phyloP scores from a whole-genome alignment of 202 grass and related monocot genomes.

The Alloteropsis angusta region DNA sequence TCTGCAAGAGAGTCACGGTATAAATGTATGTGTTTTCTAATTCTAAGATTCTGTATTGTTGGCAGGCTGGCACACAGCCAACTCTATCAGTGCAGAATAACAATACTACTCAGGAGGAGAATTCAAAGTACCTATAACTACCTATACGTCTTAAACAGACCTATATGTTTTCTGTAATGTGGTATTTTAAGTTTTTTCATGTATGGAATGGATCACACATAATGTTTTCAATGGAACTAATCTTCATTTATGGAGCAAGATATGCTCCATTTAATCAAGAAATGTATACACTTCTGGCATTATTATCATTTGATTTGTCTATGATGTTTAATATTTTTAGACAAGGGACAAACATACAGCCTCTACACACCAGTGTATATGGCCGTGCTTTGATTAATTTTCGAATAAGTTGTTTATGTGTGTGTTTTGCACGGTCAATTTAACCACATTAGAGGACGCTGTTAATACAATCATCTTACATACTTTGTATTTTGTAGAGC shows the following conservation, averaged over 20 bases:
- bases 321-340: neutral
- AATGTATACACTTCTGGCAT: neutral
- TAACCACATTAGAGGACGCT: neutral
- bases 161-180: neutral
- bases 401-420: neutral
- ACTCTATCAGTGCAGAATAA: slow-evolving; percentile 48
- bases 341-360: neutral
- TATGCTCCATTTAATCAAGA: slow-evolving; percentile 6
- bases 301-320: neutral
- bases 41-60: slow-evolving; percentile 33
- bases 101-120: slow-evolving; percentile 52
- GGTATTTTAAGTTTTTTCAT: neutral
- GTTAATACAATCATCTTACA: neutral
- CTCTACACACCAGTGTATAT: neutral
- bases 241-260: slow-evolving; percentile 4
- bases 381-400: neutral
- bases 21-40: slow-evolving; percentile 25
- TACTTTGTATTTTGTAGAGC: slow-evolving; percentile 44
- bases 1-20: neutral
- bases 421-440: neutral
- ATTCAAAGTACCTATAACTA: slow-evolving; percentile 68
- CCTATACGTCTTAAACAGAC: neutral
- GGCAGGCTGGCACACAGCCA: slow-evolving; percentile 54
- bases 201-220: neutral
- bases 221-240: neutral